Base-by-base conservation (phyloP, 352 stramenopile genomes). In the Aphanomyces invadans region DNA sequence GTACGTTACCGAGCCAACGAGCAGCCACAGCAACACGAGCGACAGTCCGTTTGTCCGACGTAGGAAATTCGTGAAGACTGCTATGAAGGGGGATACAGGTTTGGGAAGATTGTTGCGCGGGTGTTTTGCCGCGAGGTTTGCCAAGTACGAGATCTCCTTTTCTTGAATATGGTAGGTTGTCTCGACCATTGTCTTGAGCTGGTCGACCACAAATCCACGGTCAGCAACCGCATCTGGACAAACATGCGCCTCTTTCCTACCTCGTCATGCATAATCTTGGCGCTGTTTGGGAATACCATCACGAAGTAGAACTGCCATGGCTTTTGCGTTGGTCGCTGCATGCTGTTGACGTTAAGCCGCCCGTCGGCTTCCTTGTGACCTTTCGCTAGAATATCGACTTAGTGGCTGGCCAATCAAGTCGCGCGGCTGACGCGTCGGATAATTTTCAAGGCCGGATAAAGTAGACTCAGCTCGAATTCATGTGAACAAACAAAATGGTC, bases 221-320 rank as follows among this genome's bases (percentile, higher is more conserved):
- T n/a, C n/a, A n/a, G n/a, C n/a, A n/a, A n/a, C n/a, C n/a, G n/a
- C n/a, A n/a, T n/a, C n/a, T n/a, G n/a, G n/a, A n/a, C n/a, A n/a
- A n/a, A n/a, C n/a, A 36, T 42, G 46, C 25, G 70, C 53, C 65
- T 56, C 4, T 4, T 21, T n/a, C 71, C 17, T 62, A 74, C 81
- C 71, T 88, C 84, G 15, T 88, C 78, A 4, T 61, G 60, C 26
- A 72, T 39, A 17, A 81, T 65, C 21, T 55, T 25, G 46, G 72
- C 74, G 64, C 65, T 72, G 25, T 73, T 71, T 21, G 79, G 78
- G 36, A 89, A 83, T 1, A 65, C 69, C 70, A 89, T 73, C 25
- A 80, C 76, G 68, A 78, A 90, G 73, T 82, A 88, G 71, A 74
- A 88, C 48, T 80, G 78, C 80, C 81, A 90, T 11, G 81, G 80